phyloP scores from a whole-genome alignment of 768 basidiomycete genomes.

The Auricularia heimuer region DNA sequence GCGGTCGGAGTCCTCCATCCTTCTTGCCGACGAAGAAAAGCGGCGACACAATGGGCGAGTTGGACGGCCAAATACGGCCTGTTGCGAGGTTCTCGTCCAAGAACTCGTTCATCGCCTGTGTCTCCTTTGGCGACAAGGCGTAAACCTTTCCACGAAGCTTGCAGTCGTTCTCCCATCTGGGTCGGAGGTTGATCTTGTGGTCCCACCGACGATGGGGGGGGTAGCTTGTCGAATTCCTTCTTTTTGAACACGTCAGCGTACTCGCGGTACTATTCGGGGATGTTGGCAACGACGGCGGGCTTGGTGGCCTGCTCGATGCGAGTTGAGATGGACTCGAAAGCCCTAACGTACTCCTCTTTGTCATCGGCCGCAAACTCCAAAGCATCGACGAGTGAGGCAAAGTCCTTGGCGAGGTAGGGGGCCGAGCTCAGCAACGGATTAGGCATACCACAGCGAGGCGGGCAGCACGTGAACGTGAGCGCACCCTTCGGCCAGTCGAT shows the following conservation, averaged over 20 bases:
- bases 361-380: not conserved
- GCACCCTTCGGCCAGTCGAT: not conserved
- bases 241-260: not conserved
- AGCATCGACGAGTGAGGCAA: not conserved
- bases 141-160: conserved; percentile 10
- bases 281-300: not conserved
- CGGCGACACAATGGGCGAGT: conserved; percentile 14
- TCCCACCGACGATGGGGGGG: not conserved
- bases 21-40: conserved; percentile 29
- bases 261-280: not conserved
- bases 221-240: not conserved
- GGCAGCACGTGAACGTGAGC: not conserved
- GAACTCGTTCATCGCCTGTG: conserved; percentile 14
- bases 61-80: conserved; percentile 13
- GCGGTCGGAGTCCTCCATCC: conserved; percentile 19
- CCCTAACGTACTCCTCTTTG: not conserved
- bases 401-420: not conserved
- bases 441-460: not conserved
- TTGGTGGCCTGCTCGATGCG: not conserved
- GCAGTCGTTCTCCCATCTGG: not conserved
- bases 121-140: conserved; percentile 14
- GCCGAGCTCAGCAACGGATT: not conserved
- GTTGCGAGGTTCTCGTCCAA: conserved; percentile 16
- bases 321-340: not conserved
- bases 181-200: not conserved